Conservation (phyloP, 768 basidiomycete genomes). For the Calvatia gigantea region DNA sequence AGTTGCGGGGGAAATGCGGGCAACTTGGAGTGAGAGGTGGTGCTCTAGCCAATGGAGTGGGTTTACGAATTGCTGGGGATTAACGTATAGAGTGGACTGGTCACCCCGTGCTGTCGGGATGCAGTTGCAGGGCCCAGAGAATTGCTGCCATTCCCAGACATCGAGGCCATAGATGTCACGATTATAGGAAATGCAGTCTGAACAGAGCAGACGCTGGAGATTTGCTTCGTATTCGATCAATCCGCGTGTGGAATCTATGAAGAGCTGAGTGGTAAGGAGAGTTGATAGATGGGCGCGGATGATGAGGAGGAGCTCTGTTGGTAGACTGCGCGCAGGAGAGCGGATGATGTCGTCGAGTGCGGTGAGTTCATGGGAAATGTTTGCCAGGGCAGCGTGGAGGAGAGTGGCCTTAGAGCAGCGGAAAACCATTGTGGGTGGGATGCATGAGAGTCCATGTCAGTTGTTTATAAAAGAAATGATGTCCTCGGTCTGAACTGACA, state of each 20-base stretch:
- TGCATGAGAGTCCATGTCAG: conserved; percentile 17
- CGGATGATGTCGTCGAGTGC: conserved; percentile 38
- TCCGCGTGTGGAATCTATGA: conserved; percentile 38
- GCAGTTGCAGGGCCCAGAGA: conserved; percentile 49
- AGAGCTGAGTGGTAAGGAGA: conserved; percentile 36
- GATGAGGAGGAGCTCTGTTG: conserved; percentile 49
- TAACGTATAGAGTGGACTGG: conserved; percentile 3
- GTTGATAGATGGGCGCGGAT: conserved; percentile 48
- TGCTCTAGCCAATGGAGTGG: conserved; percentile 43
- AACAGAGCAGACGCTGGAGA: conserved; percentile 39
- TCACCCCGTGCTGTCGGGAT: conserved; percentile 15
- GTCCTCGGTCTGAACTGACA: conserved; percentile 8
- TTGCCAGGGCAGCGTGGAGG: conserved; percentile 50
- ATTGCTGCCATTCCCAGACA: conserved; percentile 52
- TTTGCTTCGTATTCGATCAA: conserved; percentile 38
- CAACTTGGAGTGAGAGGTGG: conserved; percentile 38
- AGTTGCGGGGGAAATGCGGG: conserved; percentile 19
- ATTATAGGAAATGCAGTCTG: conserved; percentile 48
- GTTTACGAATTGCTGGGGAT: conserved; percentile 30
- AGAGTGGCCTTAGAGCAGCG: conserved; percentile 27
- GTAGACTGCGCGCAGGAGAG: conserved; percentile 28
- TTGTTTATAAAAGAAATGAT: conserved; percentile 2
- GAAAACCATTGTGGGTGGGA: conserved; percentile 13
- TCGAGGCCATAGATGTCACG: conserved; percentile 50
- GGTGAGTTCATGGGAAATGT: conserved; percentile 41